phyloP scores from a whole-genome alignment of 75 land plant genomes.

The Pinus taeda region DNA sequence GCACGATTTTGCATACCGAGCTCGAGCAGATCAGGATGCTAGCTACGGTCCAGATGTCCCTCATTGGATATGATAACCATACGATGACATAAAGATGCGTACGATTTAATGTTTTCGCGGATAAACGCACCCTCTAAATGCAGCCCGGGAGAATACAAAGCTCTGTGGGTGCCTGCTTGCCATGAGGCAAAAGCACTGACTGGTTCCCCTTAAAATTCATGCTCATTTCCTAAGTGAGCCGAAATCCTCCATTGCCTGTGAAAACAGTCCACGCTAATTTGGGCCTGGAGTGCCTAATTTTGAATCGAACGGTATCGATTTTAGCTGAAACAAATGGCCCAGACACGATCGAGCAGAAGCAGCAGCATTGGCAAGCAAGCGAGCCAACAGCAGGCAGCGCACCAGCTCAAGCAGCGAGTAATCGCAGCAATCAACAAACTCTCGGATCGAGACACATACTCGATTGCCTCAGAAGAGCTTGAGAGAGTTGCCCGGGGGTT shows the following conservation, averaged over 20 bases:
- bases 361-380: not conserved
- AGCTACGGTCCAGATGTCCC: not conserved
- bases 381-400: slow-evolving; percentile 21
- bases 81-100: not conserved
- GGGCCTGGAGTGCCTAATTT: not conserved
- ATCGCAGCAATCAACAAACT: slow-evolving; percentile 65
- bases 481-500: slow-evolving; percentile 56
- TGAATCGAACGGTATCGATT: no score
- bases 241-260: not conserved
- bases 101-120: not conserved
- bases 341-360: not conserved
- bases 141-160: not conserved
- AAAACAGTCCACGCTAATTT: not conserved
- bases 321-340: not conserved
- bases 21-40: not conserved
- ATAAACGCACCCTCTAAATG: not conserved
- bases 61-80: not conserved
- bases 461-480: slow-evolving; percentile 64
- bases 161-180: not conserved
- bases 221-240: not conserved
- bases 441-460: slow-evolving; percentile 87
- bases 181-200: not conserved
- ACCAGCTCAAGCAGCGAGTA: slow-evolving; percentile 56
- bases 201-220: not conserved
- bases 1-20: not conserved